Conservation (phyloP, 2,329 filamentous ascomycete species). For the Cadophora sp. region DNA sequence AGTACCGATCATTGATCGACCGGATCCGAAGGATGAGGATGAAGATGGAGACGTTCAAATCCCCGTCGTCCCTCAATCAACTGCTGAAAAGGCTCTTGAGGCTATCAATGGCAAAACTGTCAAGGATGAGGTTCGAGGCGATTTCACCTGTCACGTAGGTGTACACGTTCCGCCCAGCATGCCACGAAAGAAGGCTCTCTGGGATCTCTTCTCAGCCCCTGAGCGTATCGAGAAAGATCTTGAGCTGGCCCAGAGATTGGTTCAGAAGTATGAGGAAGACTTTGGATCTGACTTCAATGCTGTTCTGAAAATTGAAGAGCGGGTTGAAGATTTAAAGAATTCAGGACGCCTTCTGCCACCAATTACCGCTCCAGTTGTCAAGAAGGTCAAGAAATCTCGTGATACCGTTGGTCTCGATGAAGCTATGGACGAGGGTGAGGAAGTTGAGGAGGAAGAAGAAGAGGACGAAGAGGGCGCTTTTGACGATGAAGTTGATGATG, state of each 20-base stretch:
- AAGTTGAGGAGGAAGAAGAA: conserved; percentile 68
- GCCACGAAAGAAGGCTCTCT: conserved; percentile 91
- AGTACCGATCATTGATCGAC: conserved; percentile 68
- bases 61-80: conserved; percentile 55
- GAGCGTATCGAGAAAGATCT: conserved; percentile 94
- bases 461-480: conserved; percentile 70
- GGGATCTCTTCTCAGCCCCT: conserved; percentile 94
- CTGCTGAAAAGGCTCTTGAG: conserved; percentile 86
- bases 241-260: conserved; percentile 79
- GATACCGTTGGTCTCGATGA: conserved; percentile 64
- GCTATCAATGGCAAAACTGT: conserved; percentile 99
- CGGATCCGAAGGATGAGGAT: conserved; percentile 71
- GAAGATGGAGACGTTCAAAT: conserved; percentile 64
- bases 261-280: conserved; percentile 84
- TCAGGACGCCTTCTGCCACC: conserved; percentile 79
- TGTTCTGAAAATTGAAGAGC: conserved; percentile 81
- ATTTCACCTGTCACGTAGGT: conserved; percentile 97
- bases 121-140: conserved; percentile 89
- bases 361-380: conserved; percentile 58
- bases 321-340: conserved; percentile 79
- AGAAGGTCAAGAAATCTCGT: conserved; percentile 67
- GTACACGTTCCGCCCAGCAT: conserved; percentile 89
- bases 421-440: conserved; percentile 66
- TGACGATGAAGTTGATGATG: conserved; percentile 86
- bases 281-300: conserved; percentile 80